Base-by-base conservation (phyloP, 2,329 filamentous ascomycete species). In the Coniochaeta hoffmannii region DNA sequence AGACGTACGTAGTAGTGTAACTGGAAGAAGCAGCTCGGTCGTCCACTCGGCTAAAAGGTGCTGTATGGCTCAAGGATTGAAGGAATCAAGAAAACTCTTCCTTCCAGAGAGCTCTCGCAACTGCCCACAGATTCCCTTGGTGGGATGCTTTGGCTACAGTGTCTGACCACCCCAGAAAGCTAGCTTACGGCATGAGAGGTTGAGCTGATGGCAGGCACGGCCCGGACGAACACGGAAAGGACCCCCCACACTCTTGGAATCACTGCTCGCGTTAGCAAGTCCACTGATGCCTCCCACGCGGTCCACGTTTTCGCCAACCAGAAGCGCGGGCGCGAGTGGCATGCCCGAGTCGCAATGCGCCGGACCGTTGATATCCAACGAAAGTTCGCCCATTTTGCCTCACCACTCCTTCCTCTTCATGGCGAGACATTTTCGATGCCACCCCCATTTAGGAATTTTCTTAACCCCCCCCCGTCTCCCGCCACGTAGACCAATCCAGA, bases 281-380 rank as follows among this genome's bases (percentile, higher is more conserved):
- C 30, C 28, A 9, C 49, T 15, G 19, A 31, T 31, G 19, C 49
- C n/a, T 51, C 26, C 31, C 31, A 51, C 26, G 49, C 49, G 28
- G 30, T 51, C 26, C 31, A 51, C 31, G 12, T 28, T 31, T 51
- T 51, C 28, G 19, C 49, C 49, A 51, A 51, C 49, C 49, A 51
- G 22, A 34, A 34, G 28, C 28, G 28, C 28, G 12, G 22, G 12
- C 1, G 24, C 24, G 3, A 50, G 17, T 30, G 6, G 24, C 22
- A 19, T 26, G 24, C 24, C 24, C 46, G 15, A 32, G 44, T 26
- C 4, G 12, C 24, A 50, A 50, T 31, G 49, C 49, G 31, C 31
- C 49, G 26, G 26, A 17, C 7, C 46, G 7, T 34, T 28, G 9
- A 32, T 28, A 34, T 51, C 49, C 49, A 51, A 51, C 49, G 6